These are phyloP conservation scores for Magnusiomyces ingens DNA, from an alignment of 1,139 yeast genomes.

Conservation along the genomic window DNA sequence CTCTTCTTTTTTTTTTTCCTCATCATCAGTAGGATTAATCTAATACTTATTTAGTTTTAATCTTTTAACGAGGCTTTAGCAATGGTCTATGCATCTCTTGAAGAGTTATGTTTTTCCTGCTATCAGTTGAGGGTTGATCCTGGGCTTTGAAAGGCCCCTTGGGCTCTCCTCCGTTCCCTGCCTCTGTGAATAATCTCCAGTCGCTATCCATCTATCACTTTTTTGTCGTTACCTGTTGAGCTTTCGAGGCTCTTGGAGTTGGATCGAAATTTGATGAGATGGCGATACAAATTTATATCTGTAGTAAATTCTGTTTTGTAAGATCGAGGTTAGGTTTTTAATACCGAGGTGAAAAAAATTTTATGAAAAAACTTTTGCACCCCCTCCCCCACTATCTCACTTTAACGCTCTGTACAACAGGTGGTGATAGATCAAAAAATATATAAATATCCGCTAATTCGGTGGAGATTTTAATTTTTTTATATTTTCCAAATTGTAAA, in stretches of 20 bases:
- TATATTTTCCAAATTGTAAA: too few relatives aligned
- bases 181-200: conserved; percentile 1
- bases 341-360: not conserved
- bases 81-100: conserved; percentile 2
- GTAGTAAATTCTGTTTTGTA: not conserved
- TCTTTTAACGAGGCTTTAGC: conserved; percentile 7
- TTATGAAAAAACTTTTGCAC: not conserved
- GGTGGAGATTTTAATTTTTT: too few relatives aligned
- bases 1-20: conserved; percentile 1
- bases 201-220: not conserved
- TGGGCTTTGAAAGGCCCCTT: conserved; percentile 6
- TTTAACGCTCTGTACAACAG: too few relatives aligned
- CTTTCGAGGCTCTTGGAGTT: not conserved
- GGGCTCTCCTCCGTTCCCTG: conserved; percentile 7
- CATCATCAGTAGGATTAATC: conserved; percentile 4
- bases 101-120: conserved; percentile 6
- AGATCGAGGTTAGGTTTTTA: not conserved
- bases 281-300: not conserved
- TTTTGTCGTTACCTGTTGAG: not conserved
- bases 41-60: conserved; percentile 1
- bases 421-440: too few relatives aligned
- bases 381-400: not conserved
- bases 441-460: too few relatives aligned
- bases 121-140: conserved; percentile 6
- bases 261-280: not conserved